These are phyloP conservation scores for Babesia bovis DNA, from an alignment of 169 alveolate species.

Conservation along the genomic window DNA sequence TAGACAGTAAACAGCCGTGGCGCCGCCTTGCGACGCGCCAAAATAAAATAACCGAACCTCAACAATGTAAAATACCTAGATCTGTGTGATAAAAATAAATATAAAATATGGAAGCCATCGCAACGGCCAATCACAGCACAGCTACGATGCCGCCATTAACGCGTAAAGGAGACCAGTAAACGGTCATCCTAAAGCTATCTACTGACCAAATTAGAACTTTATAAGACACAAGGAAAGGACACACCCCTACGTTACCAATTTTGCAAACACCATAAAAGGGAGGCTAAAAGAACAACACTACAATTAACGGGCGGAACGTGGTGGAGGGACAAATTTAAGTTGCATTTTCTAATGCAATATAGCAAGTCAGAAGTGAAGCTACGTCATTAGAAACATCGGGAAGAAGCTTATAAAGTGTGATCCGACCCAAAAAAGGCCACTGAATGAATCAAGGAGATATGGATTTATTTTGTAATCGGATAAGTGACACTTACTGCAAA, in stretches of 20 bases:
- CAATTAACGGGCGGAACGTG: slow-evolving; percentile 24
- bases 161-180: not conserved
- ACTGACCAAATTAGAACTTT: not conserved
- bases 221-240: not conserved
- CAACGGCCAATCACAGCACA: not conserved
- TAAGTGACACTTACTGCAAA: too few relatives aligned
- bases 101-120: not conserved
- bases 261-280: not conserved
- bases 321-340: not conserved
- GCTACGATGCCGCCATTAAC: not conserved
- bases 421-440: not conserved
- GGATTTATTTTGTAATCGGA: too few relatives aligned
- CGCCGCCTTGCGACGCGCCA: not conserved
- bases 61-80: not conserved
- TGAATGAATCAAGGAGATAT: not conserved
- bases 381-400: not conserved
- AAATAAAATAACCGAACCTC: too few relatives aligned
- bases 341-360: not conserved
- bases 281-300: slow-evolving; percentile 4
- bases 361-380: not conserved
- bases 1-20: not conserved
- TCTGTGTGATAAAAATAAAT: not conserved
- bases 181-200: not conserved
- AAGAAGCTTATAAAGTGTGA: not conserved
- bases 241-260: not conserved